Conservation (phyloP, 2,329 filamentous ascomycete species). For the Hypoxylon sp. region DNA sequence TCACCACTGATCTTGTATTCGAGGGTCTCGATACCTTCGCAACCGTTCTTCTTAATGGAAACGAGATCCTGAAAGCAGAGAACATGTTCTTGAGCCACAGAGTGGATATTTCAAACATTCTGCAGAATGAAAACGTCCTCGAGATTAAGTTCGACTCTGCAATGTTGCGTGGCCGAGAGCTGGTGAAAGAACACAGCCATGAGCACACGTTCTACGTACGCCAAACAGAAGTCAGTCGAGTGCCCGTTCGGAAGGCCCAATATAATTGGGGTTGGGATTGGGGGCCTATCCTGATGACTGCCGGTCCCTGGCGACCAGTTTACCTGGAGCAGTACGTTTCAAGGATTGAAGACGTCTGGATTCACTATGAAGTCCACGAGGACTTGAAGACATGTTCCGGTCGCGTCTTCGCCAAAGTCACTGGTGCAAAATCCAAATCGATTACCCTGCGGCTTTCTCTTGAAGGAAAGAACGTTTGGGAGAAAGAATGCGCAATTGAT, state of each 20-base stretch:
- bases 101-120: slow-evolving; percentile 62
- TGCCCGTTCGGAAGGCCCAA: slow-evolving; percentile 75
- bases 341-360: slow-evolving; percentile 71
- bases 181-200: slow-evolving; percentile 66
- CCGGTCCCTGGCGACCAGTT: slow-evolving; percentile 77
- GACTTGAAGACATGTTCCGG: slow-evolving; percentile 59
- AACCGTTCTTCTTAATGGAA: slow-evolving; percentile 68
- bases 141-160: slow-evolving; percentile 72
- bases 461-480: slow-evolving; percentile 38
- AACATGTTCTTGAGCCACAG: slow-evolving; percentile 76
- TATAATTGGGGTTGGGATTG: slow-evolving; percentile 82
- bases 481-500: slow-evolving; percentile 41
- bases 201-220: slow-evolving; percentile 69
- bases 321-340: slow-evolving; percentile 74
- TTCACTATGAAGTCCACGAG: slow-evolving; percentile 55
- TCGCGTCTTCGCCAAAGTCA: slow-evolving; percentile 56
- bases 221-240: slow-evolving; percentile 61
- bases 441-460: slow-evolving; percentile 51
- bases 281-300: slow-evolving; percentile 74
- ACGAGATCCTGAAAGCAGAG: slow-evolving; percentile 67
- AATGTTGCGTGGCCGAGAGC: slow-evolving; percentile 64
- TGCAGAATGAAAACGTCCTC: slow-evolving; percentile 62
- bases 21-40: slow-evolving; percentile 76
- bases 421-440: slow-evolving; percentile 51
- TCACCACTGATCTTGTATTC: slow-evolving; percentile 65